Conservation (phyloP, 305 asterid species). For the Fraxinus sp. region DNA sequence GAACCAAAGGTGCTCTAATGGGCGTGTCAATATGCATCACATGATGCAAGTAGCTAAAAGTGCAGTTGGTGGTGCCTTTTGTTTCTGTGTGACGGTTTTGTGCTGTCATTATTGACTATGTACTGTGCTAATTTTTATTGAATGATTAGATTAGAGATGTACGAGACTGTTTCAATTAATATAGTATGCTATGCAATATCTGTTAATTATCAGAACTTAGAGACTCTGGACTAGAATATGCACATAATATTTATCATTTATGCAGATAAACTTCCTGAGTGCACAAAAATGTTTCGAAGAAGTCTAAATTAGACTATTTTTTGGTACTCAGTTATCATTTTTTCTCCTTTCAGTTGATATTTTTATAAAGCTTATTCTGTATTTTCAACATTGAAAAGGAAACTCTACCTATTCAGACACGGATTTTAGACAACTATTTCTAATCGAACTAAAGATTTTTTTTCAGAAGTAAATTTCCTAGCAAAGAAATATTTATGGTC, state of each 20-base stretch:
- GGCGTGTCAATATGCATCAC: neutral
- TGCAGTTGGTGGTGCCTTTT: neutral
- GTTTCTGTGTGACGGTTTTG: neutral
- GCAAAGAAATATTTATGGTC: too few relatives aligned
- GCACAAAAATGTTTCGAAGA: neutral
- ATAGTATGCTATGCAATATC: neutral
- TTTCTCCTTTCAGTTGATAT: too few relatives aligned
- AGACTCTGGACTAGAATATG: neutral
- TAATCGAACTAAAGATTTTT: too few relatives aligned
- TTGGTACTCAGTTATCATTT: too few relatives aligned
- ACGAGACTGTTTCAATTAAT: neutral
- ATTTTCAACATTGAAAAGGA: too few relatives aligned
- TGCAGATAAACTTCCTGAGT: neutral
- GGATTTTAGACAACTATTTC: too few relatives aligned
- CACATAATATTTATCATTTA: neutral
- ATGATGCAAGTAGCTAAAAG: neutral
- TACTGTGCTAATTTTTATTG: neutral
- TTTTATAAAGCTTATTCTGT: too few relatives aligned
- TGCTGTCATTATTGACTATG: neutral
- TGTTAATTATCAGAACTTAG: too few relatives aligned
- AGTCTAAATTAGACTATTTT: too few relatives aligned
- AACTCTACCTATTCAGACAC: too few relatives aligned
- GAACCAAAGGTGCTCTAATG: neutral
- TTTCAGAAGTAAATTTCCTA: too few relatives aligned
- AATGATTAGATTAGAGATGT: neutral